Base-by-base conservation (phyloP, 352 stramenopile genomes). In the Globisporangium echinulatum region DNA sequence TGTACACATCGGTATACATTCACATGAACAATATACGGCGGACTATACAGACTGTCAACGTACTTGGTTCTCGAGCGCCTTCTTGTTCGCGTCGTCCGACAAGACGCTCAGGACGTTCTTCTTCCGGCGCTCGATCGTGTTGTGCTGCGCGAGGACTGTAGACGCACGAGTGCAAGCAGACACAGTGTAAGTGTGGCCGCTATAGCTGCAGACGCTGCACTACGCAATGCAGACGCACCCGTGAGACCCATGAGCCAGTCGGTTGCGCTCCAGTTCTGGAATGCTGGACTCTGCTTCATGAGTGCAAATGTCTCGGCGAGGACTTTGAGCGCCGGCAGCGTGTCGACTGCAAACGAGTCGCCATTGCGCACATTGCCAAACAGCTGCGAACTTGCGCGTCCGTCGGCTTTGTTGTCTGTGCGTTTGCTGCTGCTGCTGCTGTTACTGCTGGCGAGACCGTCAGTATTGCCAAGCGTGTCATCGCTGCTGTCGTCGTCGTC, bases 221-320 rank as follows among this genome's bases (percentile, higher is more conserved):
- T 3, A 33, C 25, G 25, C 46, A 15, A 48, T 9, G 2, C 11
- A 39, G n/a, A 44, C 55, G 5, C 44, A 77, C 66, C 66, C 25
- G 81, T 90, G 19, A 94, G 76, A 1, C 79, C 82, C 55, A 94
- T 71, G 58, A 94, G 76, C 85, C 85, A 94, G 54, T 94, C 85
- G 14, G 78, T 75, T 2, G 82, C 74, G 58, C 71, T 91, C 82
- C 79, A 91, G 62, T 77, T 87, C 54, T 74, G 71, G 49, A 92
- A 68, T 37, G 81, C 74, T 15, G 69, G 77, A 56, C 69, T 88
- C 63, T 80, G 61, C 58, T 72, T 68, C 49, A 90, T 53, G 52
- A 92, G 61, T 42, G 77, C 67, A 5, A 93, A 62, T 38, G 79
- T 90, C 69, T 94, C 82, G 10, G 80, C 72, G 52, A 94, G 59